Evolutionary conservation across 208 protist species (phyloP), one percentile per base, ranked within the genome.

Genomic region (Acanthamoeba culbertsoni): DNA sequence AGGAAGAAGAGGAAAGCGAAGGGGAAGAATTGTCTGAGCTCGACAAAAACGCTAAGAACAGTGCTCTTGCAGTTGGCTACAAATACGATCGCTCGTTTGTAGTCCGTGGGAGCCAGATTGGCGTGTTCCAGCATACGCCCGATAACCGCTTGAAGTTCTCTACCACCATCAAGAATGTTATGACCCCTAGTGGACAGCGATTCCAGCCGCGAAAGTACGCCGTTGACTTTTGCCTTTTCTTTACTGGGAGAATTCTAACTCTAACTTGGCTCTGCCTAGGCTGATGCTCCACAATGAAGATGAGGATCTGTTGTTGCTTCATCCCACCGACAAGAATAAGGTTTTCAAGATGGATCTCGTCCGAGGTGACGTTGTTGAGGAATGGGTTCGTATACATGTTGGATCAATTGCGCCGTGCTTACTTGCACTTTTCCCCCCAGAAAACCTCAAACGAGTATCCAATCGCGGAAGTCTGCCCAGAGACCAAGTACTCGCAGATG

Each of bases 251-350:
- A 79, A 62, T 51, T 88, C 26, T 57, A 31, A 26, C 7, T 91
- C 46, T 10, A 10, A 14, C n/a, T 91, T 12, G 23, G 16, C 28
- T 28, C 16, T 63, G 33, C 31, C 10, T n/a, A 43, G 92, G 86
- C 26, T 97, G 20, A 97, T 97, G 96, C 75, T 97, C 16, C 95
- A 97, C 94, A 51, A 97, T 18, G 93, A 95, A 86, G 96, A 97
- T n/a, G 23, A 84, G 12, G 62, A 63, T 0, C 28, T 97, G 45
- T 68, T 97, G 5, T 62, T 97, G 55, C 42, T 97, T 10, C 90
- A 97, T 35, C 93, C 92, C 23, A 53, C 35, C 18, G 33, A 91
- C 12, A 26, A 93, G 23, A 91, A 96, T 23, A 63, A 86, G 31
- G 63, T 97, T 12, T 97, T 89, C 33, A 94, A 94, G n/a, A 92